These are phyloP conservation scores for Setomelanomma holmii DNA, from an alignment of 2,329 filamentous ascomycete species.

Conservation along the genomic window DNA sequence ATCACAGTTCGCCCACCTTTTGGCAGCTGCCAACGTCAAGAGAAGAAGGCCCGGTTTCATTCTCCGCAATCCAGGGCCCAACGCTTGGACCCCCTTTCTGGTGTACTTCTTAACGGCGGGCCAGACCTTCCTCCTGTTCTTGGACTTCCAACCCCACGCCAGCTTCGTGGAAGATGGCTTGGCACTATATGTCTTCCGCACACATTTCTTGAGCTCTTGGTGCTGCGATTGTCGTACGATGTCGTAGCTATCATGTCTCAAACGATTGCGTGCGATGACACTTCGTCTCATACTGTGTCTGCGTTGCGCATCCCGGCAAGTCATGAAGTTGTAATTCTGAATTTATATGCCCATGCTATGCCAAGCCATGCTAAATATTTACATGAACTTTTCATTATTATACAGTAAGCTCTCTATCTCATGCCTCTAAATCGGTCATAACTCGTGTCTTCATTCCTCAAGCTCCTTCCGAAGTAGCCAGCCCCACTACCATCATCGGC, in stretches of 20 bases:
- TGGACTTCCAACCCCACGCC: background rate
- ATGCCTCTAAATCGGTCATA: conserved; percentile 22
- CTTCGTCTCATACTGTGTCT: too few species aligned
- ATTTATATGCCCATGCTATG: too few species aligned
- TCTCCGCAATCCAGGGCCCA: background rate
- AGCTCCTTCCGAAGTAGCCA: conserved; percentile 11
- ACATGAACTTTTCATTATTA: conserved; percentile 1
- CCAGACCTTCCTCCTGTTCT: too few species aligned
- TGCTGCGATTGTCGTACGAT: background rate
- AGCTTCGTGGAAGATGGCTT: background rate
- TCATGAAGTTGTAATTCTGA: too few species aligned
- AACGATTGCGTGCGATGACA: too few species aligned
- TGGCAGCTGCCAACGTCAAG: background rate
- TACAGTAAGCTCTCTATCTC: conserved; percentile 3
- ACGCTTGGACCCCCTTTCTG: background rate
- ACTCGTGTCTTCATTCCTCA: conserved; percentile 23
- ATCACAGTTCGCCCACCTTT: background rate
- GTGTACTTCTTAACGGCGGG: background rate
- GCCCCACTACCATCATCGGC: conserved; percentile 7
- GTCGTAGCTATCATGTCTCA: too few species aligned
- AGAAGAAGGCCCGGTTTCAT: background rate
- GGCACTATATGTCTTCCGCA: background rate
- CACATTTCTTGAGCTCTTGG: background rate
- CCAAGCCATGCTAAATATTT: too few species aligned
- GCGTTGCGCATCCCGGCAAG: too few species aligned